Percentiles rank a stretch among this genome's conserved stretches.
phyloP scores from a whole-genome alignment of 441 rosid genomes.

The Corymbia calophylla region DNA sequence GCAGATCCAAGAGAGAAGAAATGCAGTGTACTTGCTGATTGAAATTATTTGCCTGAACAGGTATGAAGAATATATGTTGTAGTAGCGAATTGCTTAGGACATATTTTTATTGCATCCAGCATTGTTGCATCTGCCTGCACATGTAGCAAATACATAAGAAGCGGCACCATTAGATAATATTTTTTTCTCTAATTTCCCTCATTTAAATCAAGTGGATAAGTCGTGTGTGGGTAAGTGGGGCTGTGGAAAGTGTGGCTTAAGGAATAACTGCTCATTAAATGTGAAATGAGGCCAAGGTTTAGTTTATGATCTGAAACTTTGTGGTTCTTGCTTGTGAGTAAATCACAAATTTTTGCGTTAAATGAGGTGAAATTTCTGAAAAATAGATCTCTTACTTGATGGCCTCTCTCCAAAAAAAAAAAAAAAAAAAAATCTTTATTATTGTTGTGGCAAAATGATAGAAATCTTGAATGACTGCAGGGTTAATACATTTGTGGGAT shows the following conservation, averaged over 20 bases:
- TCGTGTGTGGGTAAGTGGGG: not conserved
- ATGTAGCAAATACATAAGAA: not conserved
- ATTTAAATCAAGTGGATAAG: not conserved
- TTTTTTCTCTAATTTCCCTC: not conserved
- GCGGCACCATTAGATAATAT: not conserved
- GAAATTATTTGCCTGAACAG: conserved; percentile 50
- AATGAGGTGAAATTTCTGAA: not conserved
- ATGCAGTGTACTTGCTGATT: conserved; percentile 30
- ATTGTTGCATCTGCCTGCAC: not conserved
- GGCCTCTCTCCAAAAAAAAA: not conserved
- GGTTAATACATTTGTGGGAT: not conserved
- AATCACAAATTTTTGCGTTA: not conserved
- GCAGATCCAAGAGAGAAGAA: conserved; percentile 25
- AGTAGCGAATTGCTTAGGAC: not conserved
- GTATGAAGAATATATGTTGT: conserved; percentile 10
- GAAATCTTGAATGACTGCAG: not conserved
- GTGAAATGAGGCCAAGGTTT: not conserved
- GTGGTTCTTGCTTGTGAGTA: not conserved
- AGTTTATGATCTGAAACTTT: not conserved
- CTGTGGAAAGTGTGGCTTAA: not conserved
- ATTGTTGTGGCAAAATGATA: not conserved
- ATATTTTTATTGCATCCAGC: not conserved
- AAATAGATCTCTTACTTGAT: not conserved
- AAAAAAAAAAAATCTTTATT: not conserved
- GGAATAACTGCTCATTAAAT: not conserved